phyloP scores from a whole-genome alignment of 2,329 filamentous ascomycete species.

The Orbilia oligospora region DNA sequence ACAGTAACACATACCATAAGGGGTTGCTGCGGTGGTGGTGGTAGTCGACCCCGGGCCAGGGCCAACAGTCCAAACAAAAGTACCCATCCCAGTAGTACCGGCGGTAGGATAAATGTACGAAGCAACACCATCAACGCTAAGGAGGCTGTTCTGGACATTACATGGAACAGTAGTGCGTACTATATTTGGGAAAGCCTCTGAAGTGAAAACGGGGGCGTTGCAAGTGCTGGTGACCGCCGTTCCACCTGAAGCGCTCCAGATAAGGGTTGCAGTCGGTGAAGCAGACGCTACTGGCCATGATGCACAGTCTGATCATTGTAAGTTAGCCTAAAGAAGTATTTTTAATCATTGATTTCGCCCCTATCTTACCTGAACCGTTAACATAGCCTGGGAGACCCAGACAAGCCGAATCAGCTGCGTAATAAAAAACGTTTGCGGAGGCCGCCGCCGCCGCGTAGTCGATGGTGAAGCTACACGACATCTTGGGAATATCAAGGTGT shows the following conservation, averaged over 20 bases:
- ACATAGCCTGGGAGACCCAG: constrained; percentile 50
- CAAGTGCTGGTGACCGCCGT: background rate
- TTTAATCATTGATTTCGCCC: background rate
- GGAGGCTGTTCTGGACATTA: constrained; percentile 15
- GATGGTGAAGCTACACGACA: constrained; percentile 43
- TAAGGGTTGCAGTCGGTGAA: constrained; percentile 12
- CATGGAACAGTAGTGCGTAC: constrained; percentile 29
- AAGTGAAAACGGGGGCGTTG: constrained; percentile 23
- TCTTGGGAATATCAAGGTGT: constrained; percentile 16
- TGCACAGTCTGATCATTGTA: constrained; percentile 31
- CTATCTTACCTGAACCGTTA: constrained; percentile 42
- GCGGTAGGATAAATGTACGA: constrained; percentile 35
- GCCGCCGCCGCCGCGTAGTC: constrained; percentile 2
- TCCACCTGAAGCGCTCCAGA: constrained; percentile 15
- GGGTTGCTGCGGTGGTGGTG: too few relatives aligned
- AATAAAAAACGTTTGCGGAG: constrained; percentile 43
- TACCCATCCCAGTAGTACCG: background rate
- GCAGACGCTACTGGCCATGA: constrained; percentile 33
- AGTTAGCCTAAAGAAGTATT: background rate
- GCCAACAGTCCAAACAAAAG: constrained; percentile 37
- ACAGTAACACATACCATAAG: background rate
- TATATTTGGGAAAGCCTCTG: constrained; percentile 12
- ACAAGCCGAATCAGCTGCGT: constrained; percentile 17
- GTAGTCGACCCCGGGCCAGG: background rate
- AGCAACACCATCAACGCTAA: constrained; percentile 25